Evolutionary conservation across 2,329 filamentous ascomycete genomes (phyloP).

Genomic region (Beauveria medogensis): DNA sequence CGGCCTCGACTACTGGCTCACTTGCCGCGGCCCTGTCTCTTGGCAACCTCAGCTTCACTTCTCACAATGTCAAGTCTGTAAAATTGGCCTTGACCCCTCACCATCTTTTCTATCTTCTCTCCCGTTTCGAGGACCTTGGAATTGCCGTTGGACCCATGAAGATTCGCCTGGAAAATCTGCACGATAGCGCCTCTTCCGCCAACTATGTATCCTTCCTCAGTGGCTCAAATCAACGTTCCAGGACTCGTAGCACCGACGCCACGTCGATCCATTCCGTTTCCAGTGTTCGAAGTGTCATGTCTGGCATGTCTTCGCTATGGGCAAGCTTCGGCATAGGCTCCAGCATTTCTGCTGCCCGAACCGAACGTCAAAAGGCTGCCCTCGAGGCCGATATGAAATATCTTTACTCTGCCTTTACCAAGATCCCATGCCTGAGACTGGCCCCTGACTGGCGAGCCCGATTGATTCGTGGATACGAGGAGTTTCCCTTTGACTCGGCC

Average conservation of each 20-base stretch:
- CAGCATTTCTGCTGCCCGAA: conserved; percentile 71
- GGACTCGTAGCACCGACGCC: conserved; percentile 71
- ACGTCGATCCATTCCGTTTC: conserved; percentile 93
- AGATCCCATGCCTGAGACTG: conserved; percentile 84
- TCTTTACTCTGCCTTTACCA: conserved; percentile 95
- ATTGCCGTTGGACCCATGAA: conserved; percentile 95
- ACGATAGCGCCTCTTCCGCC: conserved; percentile 74
- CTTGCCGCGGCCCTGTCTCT: conserved; percentile 82
- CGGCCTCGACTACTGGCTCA: conserved; percentile 62
- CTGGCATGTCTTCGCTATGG: conserved; percentile 91
- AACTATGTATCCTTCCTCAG: conserved; percentile 96
- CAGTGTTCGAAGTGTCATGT: conserved; percentile 95
- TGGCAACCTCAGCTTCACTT: conserved; percentile 75
- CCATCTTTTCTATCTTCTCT: conserved; percentile 93
- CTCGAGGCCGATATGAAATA: conserved; percentile 86
- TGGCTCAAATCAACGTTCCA: conserved; percentile 66
- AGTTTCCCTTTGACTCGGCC: conserved; percentile 95
- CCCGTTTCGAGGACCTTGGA: conserved; percentile 85
- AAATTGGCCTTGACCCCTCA: conserved; percentile 91
- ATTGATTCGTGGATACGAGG: conserved; percentile 87
- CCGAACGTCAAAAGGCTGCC: conserved; percentile 81
- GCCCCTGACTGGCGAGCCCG: conserved; percentile 89
- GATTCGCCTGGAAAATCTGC: conserved; percentile 86
- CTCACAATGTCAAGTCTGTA: conserved; percentile 76
- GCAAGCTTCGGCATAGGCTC: conserved; percentile 76